Conservation (phyloP, 2,329 filamentous ascomycete species). For the Ramichloridium luteum region DNA sequence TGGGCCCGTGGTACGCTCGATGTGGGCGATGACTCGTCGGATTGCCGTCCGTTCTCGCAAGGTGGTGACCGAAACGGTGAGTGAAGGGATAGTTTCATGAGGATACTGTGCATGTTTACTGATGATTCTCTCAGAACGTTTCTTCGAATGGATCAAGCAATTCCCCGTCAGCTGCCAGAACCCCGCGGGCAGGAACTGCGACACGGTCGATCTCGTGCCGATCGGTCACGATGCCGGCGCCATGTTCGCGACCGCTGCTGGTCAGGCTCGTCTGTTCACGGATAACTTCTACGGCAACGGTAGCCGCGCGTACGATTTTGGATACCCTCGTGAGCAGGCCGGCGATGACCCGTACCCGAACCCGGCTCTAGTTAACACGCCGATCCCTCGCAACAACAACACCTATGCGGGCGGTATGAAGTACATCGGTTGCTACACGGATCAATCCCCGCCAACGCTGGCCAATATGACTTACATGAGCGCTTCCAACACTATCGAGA, state of each 20-base stretch:
- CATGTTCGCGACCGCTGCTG: constrained; percentile 26
- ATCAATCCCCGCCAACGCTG: constrained; percentile 17
- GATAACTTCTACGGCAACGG: constrained; percentile 28
- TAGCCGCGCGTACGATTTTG: constrained; percentile 25
- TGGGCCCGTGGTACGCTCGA: constrained; percentile 26
- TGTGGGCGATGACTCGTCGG: constrained; percentile 24
- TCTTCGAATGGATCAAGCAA: constrained; percentile 29
- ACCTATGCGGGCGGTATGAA: constrained; percentile 26
- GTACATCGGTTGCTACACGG: constrained; percentile 27
- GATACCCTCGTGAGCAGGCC: constrained; percentile 24
- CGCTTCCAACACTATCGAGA: constrained; percentile 21
- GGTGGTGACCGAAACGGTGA: constrained; percentile 25
- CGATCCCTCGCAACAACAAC: constrained; percentile 16
- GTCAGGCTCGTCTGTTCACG: constrained; percentile 25
- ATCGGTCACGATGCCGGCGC: constrained; percentile 25
- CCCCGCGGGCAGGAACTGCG: constrained; percentile 17
- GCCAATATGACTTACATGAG: constrained; percentile 18
- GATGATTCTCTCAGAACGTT: too few relatives aligned
- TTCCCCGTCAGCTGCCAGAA: constrained; percentile 23
- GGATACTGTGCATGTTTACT: too few relatives aligned
- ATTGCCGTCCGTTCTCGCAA: constrained; percentile 23
- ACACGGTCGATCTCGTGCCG: constrained; percentile 26
- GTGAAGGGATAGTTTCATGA: too few relatives aligned
- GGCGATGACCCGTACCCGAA: constrained; percentile 24
- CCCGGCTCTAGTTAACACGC: constrained; percentile 16